Evolutionary conservation across 2,329 filamentous ascomycete species (phyloP).

Genomic region (Aureobasidium sp.): DNA sequence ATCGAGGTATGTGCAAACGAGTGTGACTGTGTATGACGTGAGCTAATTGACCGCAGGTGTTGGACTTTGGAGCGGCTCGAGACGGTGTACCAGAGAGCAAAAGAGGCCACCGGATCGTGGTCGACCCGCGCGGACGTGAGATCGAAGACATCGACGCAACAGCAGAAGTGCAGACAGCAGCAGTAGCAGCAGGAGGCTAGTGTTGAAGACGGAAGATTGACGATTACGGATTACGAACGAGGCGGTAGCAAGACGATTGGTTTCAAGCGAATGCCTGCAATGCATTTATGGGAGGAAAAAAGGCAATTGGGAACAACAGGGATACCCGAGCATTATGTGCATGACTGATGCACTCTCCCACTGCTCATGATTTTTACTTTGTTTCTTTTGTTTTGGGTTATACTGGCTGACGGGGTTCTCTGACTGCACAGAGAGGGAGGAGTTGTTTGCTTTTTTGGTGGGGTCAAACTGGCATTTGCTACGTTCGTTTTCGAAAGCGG

Average conservation of each 20-base stretch:
- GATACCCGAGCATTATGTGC: conserved; percentile 11
- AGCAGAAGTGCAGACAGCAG: not conserved
- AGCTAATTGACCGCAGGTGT: conserved; percentile 58
- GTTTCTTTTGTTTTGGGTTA: not conserved
- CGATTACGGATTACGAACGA: conserved; percentile 12
- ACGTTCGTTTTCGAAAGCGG: not conserved
- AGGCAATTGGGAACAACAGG: not conserved
- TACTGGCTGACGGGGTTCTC: not conserved
- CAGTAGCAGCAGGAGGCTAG: not conserved
- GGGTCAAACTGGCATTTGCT: not conserved
- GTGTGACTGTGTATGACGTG: not conserved
- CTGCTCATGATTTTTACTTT: not conserved
- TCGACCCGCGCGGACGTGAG: conserved; percentile 34
- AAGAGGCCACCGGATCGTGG: conserved; percentile 67
- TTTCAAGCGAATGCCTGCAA: not conserved
- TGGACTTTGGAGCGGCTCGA: conserved; percentile 91
- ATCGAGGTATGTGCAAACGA: conserved; percentile 66
- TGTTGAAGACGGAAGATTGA: not conserved
- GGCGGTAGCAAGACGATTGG: not conserved
- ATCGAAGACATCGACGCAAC: conserved; percentile 27
- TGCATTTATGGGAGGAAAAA: conserved; percentile 1
- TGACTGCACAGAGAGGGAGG: not conserved
- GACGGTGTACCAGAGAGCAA: conserved; percentile 75
- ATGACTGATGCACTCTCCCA: not conserved
- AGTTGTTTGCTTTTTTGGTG: not conserved